Conservation (phyloP, 495 filamentous ascomycete genomes). For the Filosporella fistucella region DNA sequence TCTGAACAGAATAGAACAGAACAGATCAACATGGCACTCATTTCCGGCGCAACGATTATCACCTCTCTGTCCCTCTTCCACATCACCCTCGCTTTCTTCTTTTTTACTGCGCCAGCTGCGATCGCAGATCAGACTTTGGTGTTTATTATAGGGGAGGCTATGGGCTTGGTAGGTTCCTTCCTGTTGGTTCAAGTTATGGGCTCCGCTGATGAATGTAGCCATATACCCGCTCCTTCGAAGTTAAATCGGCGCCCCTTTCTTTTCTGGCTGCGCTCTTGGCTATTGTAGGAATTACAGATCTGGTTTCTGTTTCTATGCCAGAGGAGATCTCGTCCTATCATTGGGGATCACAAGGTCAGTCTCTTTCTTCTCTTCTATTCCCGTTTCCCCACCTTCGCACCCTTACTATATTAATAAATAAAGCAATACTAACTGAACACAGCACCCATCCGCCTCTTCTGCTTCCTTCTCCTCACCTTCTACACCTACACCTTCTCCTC, state of each 20-base stretch:
- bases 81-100: conserved; percentile 75
- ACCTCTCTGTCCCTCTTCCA: conserved; percentile 77
- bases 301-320: conserved; percentile 65
- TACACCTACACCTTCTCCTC: conserved; percentile 60
- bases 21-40: conserved; percentile 59
- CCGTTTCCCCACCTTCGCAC: conserved; percentile 13
- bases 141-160: conserved; percentile 76
- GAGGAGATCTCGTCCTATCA: conserved; percentile 60
- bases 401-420: conserved; percentile 19
- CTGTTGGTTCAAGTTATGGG: no score
- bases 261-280: conserved; percentile 68
- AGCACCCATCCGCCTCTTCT: conserved; percentile 58
- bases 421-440: no score
- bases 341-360: conserved; percentile 63
- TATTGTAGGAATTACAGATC: conserved; percentile 64
- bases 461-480: conserved; percentile 61
- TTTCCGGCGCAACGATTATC: conserved; percentile 73
- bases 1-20: no score
- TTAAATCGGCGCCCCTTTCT: conserved; percentile 60
- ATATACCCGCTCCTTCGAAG: conserved; percentile 50
- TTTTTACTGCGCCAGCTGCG: conserved; percentile 62
- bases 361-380: conserved; percentile 51
- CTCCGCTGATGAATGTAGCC: no score
- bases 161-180: conserved; percentile 65
- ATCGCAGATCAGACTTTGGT: conserved; percentile 79